Conservation (phyloP, 1,284 basidiomycete genomes). For the Marasmius oreades region DNA sequence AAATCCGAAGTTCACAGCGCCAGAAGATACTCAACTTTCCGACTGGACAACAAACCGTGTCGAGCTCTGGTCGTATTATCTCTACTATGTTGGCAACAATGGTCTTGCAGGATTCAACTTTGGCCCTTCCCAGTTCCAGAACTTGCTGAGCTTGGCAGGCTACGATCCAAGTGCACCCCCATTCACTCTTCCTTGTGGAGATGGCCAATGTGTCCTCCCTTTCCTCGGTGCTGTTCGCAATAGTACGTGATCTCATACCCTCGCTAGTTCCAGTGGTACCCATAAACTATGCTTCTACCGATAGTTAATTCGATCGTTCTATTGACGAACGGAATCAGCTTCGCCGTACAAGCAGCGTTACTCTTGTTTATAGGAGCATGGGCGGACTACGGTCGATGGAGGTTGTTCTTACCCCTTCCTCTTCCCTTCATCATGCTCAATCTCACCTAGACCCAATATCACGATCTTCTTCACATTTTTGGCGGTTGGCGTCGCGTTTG, state of each 20-base stretch:
- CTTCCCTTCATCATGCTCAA: slow-evolving; percentile 10
- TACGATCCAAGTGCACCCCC: slow-evolving; percentile 60
- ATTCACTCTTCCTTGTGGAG: slow-evolving; percentile 49
- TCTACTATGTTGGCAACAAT: slow-evolving; percentile 73
- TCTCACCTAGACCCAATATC: slow-evolving; percentile 60
- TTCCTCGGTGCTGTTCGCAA: slow-evolving; percentile 62
- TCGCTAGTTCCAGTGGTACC: not conserved
- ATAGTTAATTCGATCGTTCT: slow-evolving; percentile 78
- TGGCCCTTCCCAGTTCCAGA: slow-evolving; percentile 75
- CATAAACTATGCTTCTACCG: not conserved
- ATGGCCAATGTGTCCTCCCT: slow-evolving; percentile 58
- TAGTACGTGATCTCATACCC: slow-evolving; percentile 36
- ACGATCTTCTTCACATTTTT: slow-evolving; percentile 73
- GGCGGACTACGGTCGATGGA: slow-evolving; percentile 78
- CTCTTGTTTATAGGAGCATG: slow-evolving; percentile 67
- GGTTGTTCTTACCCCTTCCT: slow-evolving; percentile 31
- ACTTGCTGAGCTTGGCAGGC: slow-evolving; percentile 67
- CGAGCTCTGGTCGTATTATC: slow-evolving; percentile 70
- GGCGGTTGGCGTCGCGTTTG: slow-evolving; percentile 68
- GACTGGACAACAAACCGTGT: slow-evolving; percentile 45
- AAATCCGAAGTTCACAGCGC: not conserved
- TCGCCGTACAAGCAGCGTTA: slow-evolving; percentile 67
- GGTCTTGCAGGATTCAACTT: slow-evolving; percentile 74
- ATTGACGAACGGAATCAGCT: slow-evolving; percentile 72
- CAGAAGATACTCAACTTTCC: not conserved